Percentiles rank a stretch among this genome's conserved stretches.
These are phyloP conservation scores for Leccinum pachyderme DNA, from an alignment of 1,284 basidiomycete genomes.

Conservation along the genomic window DNA sequence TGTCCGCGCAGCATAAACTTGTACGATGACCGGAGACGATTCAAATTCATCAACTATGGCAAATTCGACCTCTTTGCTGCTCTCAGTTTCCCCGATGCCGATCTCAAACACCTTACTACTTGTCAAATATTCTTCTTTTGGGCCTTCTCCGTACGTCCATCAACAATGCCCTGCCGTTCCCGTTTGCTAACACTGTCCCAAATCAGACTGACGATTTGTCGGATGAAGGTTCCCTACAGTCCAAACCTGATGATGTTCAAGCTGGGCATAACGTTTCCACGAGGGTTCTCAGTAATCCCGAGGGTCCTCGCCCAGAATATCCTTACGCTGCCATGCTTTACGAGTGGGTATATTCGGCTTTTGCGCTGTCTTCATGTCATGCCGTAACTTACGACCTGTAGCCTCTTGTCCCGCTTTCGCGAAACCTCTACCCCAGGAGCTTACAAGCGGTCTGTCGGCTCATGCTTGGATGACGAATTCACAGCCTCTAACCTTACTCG, in stretches of 20 bases:
- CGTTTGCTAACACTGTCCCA: slow-evolving; percentile 7
- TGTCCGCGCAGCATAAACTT: slow-evolving; percentile 27
- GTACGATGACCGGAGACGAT: slow-evolving; percentile 34
- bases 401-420: slow-evolving; percentile 39
- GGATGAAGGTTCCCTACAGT: slow-evolving; percentile 42
- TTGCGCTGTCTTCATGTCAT: slow-evolving; percentile 1
- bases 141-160: slow-evolving; percentile 42
- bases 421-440: slow-evolving; percentile 39
- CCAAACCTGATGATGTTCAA: slow-evolving; percentile 40
- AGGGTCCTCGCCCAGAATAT: slow-evolving; percentile 35
- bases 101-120: slow-evolving; percentile 42
- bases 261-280: slow-evolving; percentile 38
- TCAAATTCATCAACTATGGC: slow-evolving; percentile 37
- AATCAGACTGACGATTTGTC: slow-evolving; percentile 42
- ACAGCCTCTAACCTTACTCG: slow-evolving; percentile 2
- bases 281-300: slow-evolving; percentile 32
- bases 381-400: slow-evolving; percentile 19
- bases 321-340: slow-evolving; percentile 43
- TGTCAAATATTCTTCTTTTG: slow-evolving; percentile 46
- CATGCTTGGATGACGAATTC: background rate
- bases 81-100: slow-evolving; percentile 44
- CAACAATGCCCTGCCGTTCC: background rate
- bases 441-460: slow-evolving; percentile 32
- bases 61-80: slow-evolving; percentile 45
- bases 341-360: slow-evolving; percentile 32